phyloP scores from a whole-genome alignment of 2,329 filamentous ascomycete genomes.

The Byssoonygena ceratinophila region DNA sequence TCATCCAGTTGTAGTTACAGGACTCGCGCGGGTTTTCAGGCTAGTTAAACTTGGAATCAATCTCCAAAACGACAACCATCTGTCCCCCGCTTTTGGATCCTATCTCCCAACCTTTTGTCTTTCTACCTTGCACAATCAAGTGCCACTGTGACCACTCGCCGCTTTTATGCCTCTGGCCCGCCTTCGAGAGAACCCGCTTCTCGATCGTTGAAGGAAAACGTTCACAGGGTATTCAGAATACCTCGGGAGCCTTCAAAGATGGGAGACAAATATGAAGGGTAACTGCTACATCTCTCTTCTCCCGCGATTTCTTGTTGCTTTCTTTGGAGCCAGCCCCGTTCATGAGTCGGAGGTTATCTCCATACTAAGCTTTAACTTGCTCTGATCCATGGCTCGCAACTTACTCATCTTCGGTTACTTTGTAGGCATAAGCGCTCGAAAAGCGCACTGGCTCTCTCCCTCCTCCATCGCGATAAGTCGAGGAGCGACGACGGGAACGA shows the following conservation, averaged over 20 bases:
- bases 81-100: not conserved
- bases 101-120: not conserved
- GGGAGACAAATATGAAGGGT: conserved; percentile 26
- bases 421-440: conserved; percentile 45
- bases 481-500: conserved; percentile 34
- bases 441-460: conserved; percentile 44
- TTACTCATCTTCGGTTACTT: conserved; percentile 16
- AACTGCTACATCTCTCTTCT: not conserved
- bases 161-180: not conserved
- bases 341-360: not conserved
- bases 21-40: not conserved
- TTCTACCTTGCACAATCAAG: not conserved
- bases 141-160: not conserved
- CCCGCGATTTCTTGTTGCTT: not conserved
- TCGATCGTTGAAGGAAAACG: too few relatives aligned
- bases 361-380: conserved; percentile 1
- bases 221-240: too few relatives aligned
- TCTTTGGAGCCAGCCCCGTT: not conserved
- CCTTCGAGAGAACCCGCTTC: not conserved
- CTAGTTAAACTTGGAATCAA: too few relatives aligned
- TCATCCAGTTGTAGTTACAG: not conserved
- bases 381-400: conserved; percentile 20
- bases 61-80: too few relatives aligned
- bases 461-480: conserved; percentile 44
- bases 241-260: conserved; percentile 18